Base-by-base conservation (phyloP, 2,329 filamentous ascomycete species). In the Arthrobotrys iridis region DNA sequence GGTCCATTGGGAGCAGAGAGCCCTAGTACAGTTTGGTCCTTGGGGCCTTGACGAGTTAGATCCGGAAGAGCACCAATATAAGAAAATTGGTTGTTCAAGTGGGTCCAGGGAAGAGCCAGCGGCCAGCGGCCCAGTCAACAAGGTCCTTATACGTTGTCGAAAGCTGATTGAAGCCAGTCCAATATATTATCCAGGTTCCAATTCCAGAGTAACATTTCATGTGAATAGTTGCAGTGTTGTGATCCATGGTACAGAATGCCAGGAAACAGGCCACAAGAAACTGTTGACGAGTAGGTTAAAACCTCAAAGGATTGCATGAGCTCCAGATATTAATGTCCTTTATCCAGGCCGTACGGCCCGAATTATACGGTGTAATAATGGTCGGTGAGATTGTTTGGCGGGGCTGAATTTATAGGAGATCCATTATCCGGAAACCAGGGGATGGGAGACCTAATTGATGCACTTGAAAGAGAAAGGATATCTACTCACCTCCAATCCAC, bases 401-500 rank as follows among this genome's bases (percentile, higher is more conserved):
- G 43, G 18, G n/a, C 18, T 22, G 13, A 60, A 26, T 45, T 30
- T 60, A 22, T 5, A 28, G 20, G 43, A 35, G 35, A 8, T 68
- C 48, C 43, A 57, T 46, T 18, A 62, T 62, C 55, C 55, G 30
- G 57, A 26, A 62, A 15, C 70, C 62, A 66, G 52, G 15, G 45
- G 4, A 26, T 62, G 43, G 43, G 40, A 43, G 45, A 50, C 62
- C 55, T 65, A 62, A 64, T 41, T 48, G 62, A 33, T 67, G 48
- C 50, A 57, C 43, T 41, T 33, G 35, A 67, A 55, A 40, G 13
- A 43, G n/a, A 40, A 70, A 40, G n/a, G 46, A 46, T 48, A 35
- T 41, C 37, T 62, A 74, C 70, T 74, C 60, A 74, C 70, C 70
- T 74, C 70, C 55, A 18, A 74, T 63, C 70, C 70, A 57, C 70